Percentiles rank a stretch among this genome's conserved stretches.
Evolutionary conservation across 2,329 filamentous ascomycete genomes (phyloP).

Genomic region (Lecanicillium sp.): DNA sequence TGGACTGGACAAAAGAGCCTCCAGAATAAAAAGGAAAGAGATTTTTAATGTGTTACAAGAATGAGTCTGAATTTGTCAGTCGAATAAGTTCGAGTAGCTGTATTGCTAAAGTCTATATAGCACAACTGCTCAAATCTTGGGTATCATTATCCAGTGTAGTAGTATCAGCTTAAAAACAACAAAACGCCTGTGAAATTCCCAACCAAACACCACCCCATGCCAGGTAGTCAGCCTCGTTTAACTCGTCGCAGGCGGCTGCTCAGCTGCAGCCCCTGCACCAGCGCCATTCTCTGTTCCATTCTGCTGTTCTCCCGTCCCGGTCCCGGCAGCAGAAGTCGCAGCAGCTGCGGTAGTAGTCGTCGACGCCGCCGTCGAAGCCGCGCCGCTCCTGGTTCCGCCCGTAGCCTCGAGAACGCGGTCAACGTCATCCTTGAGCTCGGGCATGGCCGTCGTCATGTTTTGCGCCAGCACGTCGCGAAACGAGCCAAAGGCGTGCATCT

Average conservation of each 20-base stretch:
- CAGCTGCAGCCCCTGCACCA: not conserved
- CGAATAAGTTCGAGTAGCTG: too few relatives aligned
- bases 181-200: too few relatives aligned
- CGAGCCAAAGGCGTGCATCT: conserved; percentile 50
- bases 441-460: conserved; percentile 50
- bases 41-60: too few relatives aligned
- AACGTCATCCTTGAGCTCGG: conserved; percentile 50
- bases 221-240: not conserved
- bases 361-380: conserved; percentile 8
- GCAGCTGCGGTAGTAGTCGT: not conserved
- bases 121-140: too few relatives aligned
- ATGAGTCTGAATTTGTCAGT: too few relatives aligned
- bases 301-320: conserved; percentile 9
- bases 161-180: too few relatives aligned
- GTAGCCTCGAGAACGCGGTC: conserved; percentile 41
- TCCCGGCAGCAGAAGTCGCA: conserved; percentile 4
- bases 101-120: too few relatives aligned
- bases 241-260: not conserved
- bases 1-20: too few relatives aligned
- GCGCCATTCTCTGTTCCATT: not conserved
- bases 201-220: too few relatives aligned
- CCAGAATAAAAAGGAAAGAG: too few relatives aligned
- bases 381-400: conserved; percentile 17
- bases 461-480: conserved; percentile 57
- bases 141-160: too few relatives aligned